phyloP scores from a whole-genome alignment of 495 filamentous ascomycete species.

The Neurospora sp. region DNA sequence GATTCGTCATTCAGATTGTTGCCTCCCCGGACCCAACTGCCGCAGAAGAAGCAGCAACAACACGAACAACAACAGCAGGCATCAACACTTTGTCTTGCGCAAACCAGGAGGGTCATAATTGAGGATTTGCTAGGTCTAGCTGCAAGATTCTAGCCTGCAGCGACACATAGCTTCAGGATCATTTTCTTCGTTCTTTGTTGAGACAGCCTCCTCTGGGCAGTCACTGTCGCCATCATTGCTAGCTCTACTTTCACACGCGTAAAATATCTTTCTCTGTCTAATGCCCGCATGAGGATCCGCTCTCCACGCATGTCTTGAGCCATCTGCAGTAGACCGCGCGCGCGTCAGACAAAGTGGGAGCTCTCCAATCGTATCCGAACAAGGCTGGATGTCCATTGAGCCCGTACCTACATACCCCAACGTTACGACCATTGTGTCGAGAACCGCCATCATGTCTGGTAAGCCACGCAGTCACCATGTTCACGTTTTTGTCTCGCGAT shows the following conservation, averaged over 20 bases:
- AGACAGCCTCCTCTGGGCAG: neutral
- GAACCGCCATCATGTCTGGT: slow-evolving; percentile 23
- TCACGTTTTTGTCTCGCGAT: slow-evolving; percentile 1
- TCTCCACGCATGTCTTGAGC: slow-evolving; percentile 22
- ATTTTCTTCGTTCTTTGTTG: neutral
- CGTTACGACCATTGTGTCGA: neutral
- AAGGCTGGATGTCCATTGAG: slow-evolving; percentile 1
- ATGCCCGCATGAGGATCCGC: slow-evolving; percentile 19
- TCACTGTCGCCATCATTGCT: neutral
- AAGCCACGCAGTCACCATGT: slow-evolving; percentile 16
- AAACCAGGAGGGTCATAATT: neutral
- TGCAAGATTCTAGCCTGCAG: neutral
- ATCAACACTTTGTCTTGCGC: neutral
- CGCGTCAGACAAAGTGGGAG: slow-evolving; percentile 1
- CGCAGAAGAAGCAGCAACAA: neutral
- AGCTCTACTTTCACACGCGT: slow-evolving; percentile 12
- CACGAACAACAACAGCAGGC: neutral
- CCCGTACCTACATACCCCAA: neutral
- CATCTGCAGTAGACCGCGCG: slow-evolving; percentile 20
- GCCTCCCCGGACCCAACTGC: neutral
- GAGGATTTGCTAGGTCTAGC: neutral
- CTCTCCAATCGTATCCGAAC: slow-evolving; percentile 3
- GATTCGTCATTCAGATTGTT: neutral
- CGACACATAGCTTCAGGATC: neutral
- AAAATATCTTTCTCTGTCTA: slow-evolving; percentile 18